Evolutionary conservation across 2,329 filamentous ascomycete species (phyloP), one percentile per base, ranked within the genome.

Genomic region (Ascocoryne sarcoides): DNA sequence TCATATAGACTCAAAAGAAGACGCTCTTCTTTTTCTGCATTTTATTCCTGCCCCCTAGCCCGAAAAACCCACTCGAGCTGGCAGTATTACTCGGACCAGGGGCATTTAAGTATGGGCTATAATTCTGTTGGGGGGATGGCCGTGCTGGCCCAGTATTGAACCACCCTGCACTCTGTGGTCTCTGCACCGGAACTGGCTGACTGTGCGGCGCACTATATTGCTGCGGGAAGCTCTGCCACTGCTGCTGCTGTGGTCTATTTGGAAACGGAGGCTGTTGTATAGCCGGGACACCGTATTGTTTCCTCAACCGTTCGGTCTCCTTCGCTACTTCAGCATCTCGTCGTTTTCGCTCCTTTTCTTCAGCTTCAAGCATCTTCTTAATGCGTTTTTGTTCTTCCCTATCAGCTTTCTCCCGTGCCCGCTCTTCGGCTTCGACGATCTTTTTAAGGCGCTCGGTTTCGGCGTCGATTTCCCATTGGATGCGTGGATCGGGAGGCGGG

Each of bases 291-390:
- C 84, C 83, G 52, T 85, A 89, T 51, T 81, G 61, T 50, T 68
- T 75, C 16, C 76, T 68, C 26, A 98, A 66, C 1, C 88, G 73
- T 59, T 92, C 86, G 1, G 92, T 96, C 64, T 98, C 90, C 46
- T 72, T 73, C 15, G 89, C 80, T 1, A 89, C 65, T 50, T 75
- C 74, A 8, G 70, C 73, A 21, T 80, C 72, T 43, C 69, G 67
- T 21, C 62, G 63, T 18, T 63, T 70, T 0, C 66, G 70, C 51
- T 83, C 79, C 41, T 69, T 71, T 18, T 82, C 76, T 55, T 88
- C 82, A 32, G 71, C 66, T 36, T 81, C 73, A 4, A 84, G 68
- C 70, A 83, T 80, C 53, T 70, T 72, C 54, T 78, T 73, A 39
- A 83, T 75, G 30, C 76, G 69, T 44, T 66, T 66, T 44, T 75